Base-by-base conservation (phyloP, 352 stramenopile genomes). In the Phytopythium litorale region DNA sequence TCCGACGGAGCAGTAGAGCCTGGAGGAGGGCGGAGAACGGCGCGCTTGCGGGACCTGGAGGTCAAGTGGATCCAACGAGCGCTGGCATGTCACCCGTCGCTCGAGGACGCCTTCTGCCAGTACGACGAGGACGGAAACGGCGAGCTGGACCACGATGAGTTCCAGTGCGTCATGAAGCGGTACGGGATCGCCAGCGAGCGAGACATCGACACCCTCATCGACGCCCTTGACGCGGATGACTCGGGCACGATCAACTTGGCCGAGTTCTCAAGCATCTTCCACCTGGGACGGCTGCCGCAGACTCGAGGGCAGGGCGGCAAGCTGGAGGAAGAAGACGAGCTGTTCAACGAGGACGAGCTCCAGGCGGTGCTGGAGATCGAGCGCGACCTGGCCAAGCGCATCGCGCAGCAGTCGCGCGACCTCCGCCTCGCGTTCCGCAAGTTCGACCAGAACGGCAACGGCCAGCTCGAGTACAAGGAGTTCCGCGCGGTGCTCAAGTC, bases 401-500 rank as follows among this genome's bases (percentile, higher is more conserved):
- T 91, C 62, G 59, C 80, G 4, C 64, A 72, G 45, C 73, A 80
- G 45, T 83, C 79, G 19, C 75, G 81, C 18, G 81, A 91, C 49
- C 28, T 91, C 51, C 69, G 81, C 0, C 46, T 75, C 0, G 81
- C 81, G 28, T 91, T 91, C 55, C 73, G 71, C 6, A 89, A 87
- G 53, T 89, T 89, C 45, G 81, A 91, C 46, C 42, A 75, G 13
- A 91, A 91, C 33, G 79, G 81, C 16, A 89, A 89, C 40, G 81
- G 81, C 4, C 56, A 70, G 7, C 54, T 91, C 40, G 81, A 91
- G 63, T 91, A 91, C 55, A 84, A 78, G 32, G 81, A 91, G 46
- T 91, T 91, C 53, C 78, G 81, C 7, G 65, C 68, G 38, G 81
- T 91, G 16, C 67, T 91, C 25, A 85, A 85, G 58, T 62, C 66